phyloP scores from a whole-genome alignment of 306 rosid genomes.

The Sicyos edulis region DNA sequence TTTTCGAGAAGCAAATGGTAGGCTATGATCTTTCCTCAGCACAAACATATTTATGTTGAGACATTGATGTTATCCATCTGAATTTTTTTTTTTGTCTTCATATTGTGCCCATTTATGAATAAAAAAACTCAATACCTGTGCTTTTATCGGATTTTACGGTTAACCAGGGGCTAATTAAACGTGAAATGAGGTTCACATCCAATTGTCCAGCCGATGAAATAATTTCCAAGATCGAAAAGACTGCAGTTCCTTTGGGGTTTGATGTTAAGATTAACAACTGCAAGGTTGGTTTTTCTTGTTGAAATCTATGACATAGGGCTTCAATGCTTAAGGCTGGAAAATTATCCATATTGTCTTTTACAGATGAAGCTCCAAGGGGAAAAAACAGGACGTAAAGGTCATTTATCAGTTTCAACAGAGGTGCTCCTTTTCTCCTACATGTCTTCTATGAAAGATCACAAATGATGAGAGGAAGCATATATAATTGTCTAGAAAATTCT shows the following conservation, averaged over 20 bases:
- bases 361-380: slow-evolving; percentile 91
- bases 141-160: slow-evolving; percentile 1
- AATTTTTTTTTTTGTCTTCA: not conserved
- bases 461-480: slow-evolving; percentile 14
- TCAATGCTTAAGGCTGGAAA: not conserved
- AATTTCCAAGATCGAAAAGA: slow-evolving; percentile 63
- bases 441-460: not conserved
- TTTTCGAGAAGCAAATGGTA: slow-evolving; percentile 95
- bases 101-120: not conserved
- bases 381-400: slow-evolving; percentile 90
- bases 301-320: not conserved
- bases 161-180: slow-evolving; percentile 67
- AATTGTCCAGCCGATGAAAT: slow-evolving; percentile 83
- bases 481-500: not conserved
- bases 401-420: slow-evolving; percentile 82
- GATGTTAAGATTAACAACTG: slow-evolving; percentile 78
- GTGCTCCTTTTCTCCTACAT: slow-evolving; percentile 25
- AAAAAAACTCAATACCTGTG: not conserved
- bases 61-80: not conserved
- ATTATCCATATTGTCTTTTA: slow-evolving; percentile 7
- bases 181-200: slow-evolving; percentile 88
- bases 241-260: slow-evolving; percentile 84
- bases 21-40: slow-evolving; percentile 14
- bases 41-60: not conserved
- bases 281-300: slow-evolving; percentile 46